Base-by-base conservation (phyloP, 306 rosid species). In the Fragaria nilgerrensis region DNA sequence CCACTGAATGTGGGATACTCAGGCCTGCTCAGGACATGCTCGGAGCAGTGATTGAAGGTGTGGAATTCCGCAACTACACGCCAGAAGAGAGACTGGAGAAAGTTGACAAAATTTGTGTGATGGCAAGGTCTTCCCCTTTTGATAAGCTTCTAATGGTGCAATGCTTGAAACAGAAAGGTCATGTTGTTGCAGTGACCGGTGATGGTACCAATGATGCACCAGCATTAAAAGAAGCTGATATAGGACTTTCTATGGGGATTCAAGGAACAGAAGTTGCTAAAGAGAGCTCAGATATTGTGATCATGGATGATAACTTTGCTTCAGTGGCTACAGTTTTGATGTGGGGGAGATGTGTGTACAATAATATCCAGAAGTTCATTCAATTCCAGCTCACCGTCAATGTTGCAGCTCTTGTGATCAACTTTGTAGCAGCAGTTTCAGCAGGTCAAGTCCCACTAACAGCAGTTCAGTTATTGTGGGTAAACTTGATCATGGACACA, bases 331-430 rank as follows among this genome's bases (percentile, higher is more conserved):
- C 83, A 23, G 79, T 81, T 20, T 41, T 85, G 20, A 75, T 19
- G 16, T 85, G 88, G 88, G 88, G 88, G 48, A 75, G 88, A 76
- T 85, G 85, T 58, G 85, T 84, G 5, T 78, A 81, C 68, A 75
- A 58, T 52, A 85, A 85, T 47, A 85, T 82, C 67, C 82, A 82
- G 20, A 85, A 85, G 68, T 79, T 85, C 78, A 80, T 85, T 25
- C 88, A 85, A 29, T 85, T 82, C 79, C 88, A 82, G 32, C 84
- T 85, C n/a, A 82, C 84, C 0, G 86, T 73, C 37, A 85, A 79
- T 44, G 64, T 85, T 10, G 77, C 82, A 2, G 84, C 86, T 16
- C 75, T 85, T 4, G 79, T 73, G 0, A 73, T 79, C 77, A 85
- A 79, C 84, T 79, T 79, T 58, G 83, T 85, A 3, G 82, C 86